phyloP scores from a whole-genome alignment of 2,329 filamentous ascomycete species.

The Colletotrichum chrysophilum region DNA sequence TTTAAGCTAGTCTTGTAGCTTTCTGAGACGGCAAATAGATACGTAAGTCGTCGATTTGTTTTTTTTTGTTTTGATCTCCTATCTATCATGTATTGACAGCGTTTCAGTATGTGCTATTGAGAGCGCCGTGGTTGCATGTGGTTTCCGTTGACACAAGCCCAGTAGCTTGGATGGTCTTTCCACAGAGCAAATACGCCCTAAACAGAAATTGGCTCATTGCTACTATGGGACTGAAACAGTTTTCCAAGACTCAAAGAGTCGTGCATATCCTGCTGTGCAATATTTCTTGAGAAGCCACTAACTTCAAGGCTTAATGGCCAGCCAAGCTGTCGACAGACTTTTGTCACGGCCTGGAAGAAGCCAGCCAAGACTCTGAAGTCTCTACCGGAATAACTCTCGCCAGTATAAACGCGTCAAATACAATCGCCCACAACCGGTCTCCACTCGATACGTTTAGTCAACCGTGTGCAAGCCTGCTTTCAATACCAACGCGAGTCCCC shows the following conservation, averaged over 20 bases:
- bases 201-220: too few species aligned
- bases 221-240: neutral
- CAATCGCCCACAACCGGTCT: neutral
- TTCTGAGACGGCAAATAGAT: rapidly evolving
- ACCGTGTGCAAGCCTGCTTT: neutral
- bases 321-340: rapidly evolving
- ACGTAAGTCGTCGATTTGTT: neutral
- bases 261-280: neutral
- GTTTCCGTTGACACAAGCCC: neutral
- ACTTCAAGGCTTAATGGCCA: neutral
- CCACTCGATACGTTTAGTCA: neutral
- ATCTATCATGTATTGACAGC: neutral
- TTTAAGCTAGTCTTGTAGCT: neutral
- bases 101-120: too few species aligned
- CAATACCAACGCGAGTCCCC: neutral
- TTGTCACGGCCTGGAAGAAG: neutral
- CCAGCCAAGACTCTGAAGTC: neutral
- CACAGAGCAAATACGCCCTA: too few species aligned
- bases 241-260: neutral
- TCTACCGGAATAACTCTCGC: neutral
- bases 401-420: neutral
- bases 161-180: too few species aligned
- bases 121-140: too few species aligned
- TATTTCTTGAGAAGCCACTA: neutral
- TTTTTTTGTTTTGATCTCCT: neutral